Evolutionary conservation across 225 moss, liverwort and hornwort genomes (phyloP).

Genomic region (Pseudisothecium myosuroides): DNA sequence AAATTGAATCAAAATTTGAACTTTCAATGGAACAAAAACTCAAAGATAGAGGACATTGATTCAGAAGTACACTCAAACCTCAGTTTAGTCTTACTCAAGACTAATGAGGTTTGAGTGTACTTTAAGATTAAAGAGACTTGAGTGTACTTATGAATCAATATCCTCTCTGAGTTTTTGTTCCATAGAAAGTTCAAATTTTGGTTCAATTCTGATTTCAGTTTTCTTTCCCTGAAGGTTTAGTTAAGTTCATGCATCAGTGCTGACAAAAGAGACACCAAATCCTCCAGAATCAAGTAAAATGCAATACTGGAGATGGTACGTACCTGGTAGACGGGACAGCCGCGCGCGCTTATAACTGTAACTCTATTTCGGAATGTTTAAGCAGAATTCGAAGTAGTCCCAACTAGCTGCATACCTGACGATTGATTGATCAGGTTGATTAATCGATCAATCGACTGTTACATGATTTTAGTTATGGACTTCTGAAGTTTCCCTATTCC

Average conservation of each 20-base stretch:
- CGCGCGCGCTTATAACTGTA: not conserved
- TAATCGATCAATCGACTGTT: not conserved
- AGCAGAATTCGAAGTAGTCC: not conserved
- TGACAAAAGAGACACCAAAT: not conserved
- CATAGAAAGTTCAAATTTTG: not conserved
- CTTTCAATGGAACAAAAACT: not conserved
- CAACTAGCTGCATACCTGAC: not conserved
- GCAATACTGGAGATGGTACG: not conserved
- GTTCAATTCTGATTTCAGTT: not conserved
- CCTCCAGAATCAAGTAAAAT: not conserved
- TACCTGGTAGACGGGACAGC: not conserved
- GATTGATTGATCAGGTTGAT: not conserved
- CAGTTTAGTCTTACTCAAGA: no score
- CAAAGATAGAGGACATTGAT: not conserved
- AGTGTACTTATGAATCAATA: not conserved
- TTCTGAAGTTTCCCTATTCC: not conserved
- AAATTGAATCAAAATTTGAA: not conserved
- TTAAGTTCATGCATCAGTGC: not conserved
- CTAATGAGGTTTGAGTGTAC: no score
- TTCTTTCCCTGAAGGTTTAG: no score
- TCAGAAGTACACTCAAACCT: not conserved
- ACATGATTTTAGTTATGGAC: not conserved
- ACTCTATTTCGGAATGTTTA: not conserved
- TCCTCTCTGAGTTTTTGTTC: not conserved
- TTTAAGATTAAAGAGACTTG: no score